Conservation (phyloP, 108 stramenopile genomes). For the Nitzschia putrida region DNA sequence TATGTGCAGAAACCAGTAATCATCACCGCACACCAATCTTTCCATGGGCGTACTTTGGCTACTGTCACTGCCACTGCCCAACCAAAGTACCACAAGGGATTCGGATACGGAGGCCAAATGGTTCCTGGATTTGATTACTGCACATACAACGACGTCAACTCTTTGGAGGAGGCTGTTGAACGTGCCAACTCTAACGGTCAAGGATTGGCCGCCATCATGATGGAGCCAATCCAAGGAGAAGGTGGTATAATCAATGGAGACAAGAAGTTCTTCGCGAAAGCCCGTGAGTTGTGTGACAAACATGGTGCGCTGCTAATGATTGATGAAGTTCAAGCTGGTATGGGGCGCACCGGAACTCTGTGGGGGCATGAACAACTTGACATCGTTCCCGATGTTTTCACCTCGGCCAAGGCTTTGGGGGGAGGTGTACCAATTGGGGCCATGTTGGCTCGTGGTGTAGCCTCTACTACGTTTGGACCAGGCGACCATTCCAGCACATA, state of each 20-base stretch:
- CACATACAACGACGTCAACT: constrained; percentile 87
- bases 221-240: constrained; percentile 96
- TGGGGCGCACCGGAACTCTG: constrained; percentile 94
- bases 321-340: constrained; percentile 98
- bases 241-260: constrained; percentile 93
- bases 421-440: constrained; percentile 98
- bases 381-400: constrained; percentile 94
- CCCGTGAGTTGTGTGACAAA: constrained; percentile 84
- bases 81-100: constrained; percentile 95
- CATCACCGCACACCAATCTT: constrained; percentile 89
- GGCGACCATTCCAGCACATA: constrained; percentile 98
- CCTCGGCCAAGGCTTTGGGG: constrained; percentile 96
- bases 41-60: constrained; percentile 96
- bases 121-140: constrained; percentile 88
- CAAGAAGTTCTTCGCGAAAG: constrained; percentile 73
- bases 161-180: constrained; percentile 69
- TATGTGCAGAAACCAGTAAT: constrained; percentile 81
- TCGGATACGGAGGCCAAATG: constrained; percentile 84
- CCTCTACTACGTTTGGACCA: constrained; percentile 88
- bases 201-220: constrained; percentile 92
- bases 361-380: constrained; percentile 93
- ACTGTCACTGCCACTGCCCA: constrained; percentile 94
- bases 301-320: constrained; percentile 88
- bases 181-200: constrained; percentile 73
- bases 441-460: constrained; percentile 90